Conservation (phyloP, 148 eudicot genomes). For the Polygonum maritimum region DNA sequence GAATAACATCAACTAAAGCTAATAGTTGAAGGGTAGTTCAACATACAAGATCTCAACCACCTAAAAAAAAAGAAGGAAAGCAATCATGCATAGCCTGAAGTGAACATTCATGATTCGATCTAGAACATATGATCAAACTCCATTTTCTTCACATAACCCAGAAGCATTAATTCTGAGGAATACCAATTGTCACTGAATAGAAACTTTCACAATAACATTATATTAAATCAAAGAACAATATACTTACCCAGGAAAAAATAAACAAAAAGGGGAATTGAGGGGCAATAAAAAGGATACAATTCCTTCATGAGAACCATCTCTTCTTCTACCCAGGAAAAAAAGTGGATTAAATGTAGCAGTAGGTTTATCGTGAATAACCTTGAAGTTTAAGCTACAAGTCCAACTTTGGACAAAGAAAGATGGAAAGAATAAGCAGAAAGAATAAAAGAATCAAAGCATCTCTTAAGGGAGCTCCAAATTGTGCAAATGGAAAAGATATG, state of each 20-base stretch:
- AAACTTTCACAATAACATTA: neutral
- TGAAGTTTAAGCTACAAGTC: neutral
- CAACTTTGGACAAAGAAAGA: neutral
- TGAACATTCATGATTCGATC: neutral
- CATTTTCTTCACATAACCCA: neutral
- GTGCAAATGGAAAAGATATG: neutral
- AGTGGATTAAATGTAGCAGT: neutral
- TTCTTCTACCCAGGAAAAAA: neutral
- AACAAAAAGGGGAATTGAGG: neutral
- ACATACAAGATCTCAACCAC: neutral
- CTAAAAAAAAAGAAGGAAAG: neutral
- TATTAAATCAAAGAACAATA: neutral
- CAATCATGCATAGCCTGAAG: too few species aligned
- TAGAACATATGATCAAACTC: neutral
- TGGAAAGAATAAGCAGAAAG: neutral
- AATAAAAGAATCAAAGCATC: slow-evolving; percentile 5
- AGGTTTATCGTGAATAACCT: neutral
- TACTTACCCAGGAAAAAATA: neutral
- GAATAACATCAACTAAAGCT: neutral
- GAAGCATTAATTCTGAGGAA: neutral
- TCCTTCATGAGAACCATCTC: slow-evolving; percentile 45
- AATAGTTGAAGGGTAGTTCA: neutral
- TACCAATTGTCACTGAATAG: neutral
- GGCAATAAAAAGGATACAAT: slow-evolving; percentile 34
- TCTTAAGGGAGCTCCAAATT: neutral